Evolutionary conservation across 2,329 filamentous ascomycete genomes (phyloP).

Genomic region (Penicillium sp.): DNA sequence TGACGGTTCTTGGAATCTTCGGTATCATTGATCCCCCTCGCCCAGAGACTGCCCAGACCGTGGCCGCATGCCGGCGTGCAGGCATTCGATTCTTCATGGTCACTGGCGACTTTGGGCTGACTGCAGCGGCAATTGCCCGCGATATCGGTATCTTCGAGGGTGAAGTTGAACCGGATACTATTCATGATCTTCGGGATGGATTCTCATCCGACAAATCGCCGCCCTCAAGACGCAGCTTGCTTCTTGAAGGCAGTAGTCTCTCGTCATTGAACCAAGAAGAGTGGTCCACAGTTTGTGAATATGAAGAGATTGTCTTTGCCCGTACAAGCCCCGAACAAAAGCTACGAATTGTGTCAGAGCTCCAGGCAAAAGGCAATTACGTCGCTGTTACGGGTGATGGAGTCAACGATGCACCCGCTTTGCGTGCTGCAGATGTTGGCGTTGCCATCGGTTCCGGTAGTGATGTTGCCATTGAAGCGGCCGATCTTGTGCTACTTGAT

Average conservation of each 20-base stretch:
- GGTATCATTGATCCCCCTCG: constrained; percentile 48
- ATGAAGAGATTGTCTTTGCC: constrained; percentile 53
- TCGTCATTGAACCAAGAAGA: constrained; percentile 65
- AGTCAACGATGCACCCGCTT: constrained; percentile 38
- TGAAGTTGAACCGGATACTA: constrained; percentile 53
- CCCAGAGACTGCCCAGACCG: constrained; percentile 34
- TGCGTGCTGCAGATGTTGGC: constrained; percentile 34
- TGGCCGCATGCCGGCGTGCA: constrained; percentile 36
- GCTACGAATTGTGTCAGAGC: constrained; percentile 43
- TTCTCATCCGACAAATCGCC: constrained; percentile 19
- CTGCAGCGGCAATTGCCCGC: constrained; percentile 41
- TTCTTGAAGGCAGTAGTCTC: constrained; percentile 67
- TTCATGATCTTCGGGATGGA: constrained; percentile 52
- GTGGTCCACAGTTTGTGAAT: constrained; percentile 64
- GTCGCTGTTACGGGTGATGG: constrained; percentile 45
- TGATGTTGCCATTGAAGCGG: constrained; percentile 44
- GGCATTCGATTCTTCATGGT: constrained; percentile 47
- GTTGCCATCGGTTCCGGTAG: constrained; percentile 39
- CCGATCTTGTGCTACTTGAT: constrained; percentile 40
- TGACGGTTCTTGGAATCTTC: constrained; percentile 55
- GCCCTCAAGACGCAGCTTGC: constrained; percentile 52
- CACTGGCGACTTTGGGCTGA: constrained; percentile 44
- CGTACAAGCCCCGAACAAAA: constrained; percentile 48
- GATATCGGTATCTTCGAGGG: constrained; percentile 47
- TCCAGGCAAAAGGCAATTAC: constrained; percentile 38